phyloP scores from a whole-genome alignment of 345 rosid genomes.

The Raphanus sativus region DNA sequence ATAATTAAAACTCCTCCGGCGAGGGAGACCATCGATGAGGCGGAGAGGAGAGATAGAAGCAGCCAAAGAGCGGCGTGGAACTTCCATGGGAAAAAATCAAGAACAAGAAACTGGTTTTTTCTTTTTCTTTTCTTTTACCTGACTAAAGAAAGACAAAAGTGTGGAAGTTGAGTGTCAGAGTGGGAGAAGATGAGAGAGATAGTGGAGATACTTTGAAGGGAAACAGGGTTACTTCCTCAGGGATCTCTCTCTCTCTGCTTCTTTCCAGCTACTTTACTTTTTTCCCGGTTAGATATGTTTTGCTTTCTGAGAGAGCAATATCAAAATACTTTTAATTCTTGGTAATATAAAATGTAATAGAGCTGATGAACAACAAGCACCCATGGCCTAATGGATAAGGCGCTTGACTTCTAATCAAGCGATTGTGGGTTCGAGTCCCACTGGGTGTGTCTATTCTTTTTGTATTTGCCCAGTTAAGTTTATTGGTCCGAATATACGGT shows the following conservation, averaged over 20 bases:
- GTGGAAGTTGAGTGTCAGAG: background rate
- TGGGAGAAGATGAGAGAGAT: background rate
- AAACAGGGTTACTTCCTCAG: background rate
- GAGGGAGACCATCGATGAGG: slow-evolving; percentile 43
- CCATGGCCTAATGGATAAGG: slow-evolving; percentile 31
- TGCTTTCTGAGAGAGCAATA: slow-evolving; percentile 3
- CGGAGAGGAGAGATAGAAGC: slow-evolving; percentile 46
- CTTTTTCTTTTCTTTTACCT: background rate
- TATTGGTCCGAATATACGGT: too few relatives aligned
- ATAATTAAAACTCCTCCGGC: slow-evolving; percentile 48
- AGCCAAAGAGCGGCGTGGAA: slow-evolving; percentile 46
- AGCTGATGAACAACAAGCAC: background rate
- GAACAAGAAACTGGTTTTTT: background rate
- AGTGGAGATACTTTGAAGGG: background rate
- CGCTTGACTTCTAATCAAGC: slow-evolving; percentile 33
- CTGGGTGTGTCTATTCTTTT: background rate
- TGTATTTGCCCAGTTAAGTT: too few relatives aligned
- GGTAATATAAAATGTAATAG: too few relatives aligned
- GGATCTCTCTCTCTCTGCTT: background rate
- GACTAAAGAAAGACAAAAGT: background rate
- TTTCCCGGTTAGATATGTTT: slow-evolving; percentile 1
- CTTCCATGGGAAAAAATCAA: slow-evolving; percentile 26
- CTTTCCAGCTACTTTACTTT: background rate
- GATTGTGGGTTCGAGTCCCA: slow-evolving; percentile 17
- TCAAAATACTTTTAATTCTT: too few relatives aligned